Evolutionary conservation across 495 filamentous ascomycete species (phyloP).

Genomic region (Penicillium verhagenii): DNA sequence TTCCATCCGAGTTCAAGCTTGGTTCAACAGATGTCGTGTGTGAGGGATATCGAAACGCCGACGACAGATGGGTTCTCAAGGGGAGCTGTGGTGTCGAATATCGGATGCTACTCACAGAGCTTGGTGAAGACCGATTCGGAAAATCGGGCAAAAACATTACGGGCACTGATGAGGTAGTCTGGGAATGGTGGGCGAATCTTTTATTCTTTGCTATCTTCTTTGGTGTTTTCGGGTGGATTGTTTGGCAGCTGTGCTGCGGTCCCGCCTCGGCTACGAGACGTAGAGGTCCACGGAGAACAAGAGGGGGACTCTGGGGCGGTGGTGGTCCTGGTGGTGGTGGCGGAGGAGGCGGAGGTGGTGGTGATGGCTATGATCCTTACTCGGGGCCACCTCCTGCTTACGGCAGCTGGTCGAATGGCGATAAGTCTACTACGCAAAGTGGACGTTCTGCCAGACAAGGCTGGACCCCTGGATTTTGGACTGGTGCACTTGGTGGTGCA

Average conservation of each 20-base stretch:
- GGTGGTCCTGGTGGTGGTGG: constrained; percentile 51
- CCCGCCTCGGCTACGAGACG: constrained; percentile 14
- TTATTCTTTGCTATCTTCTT: constrained; percentile 53
- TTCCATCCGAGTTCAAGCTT: constrained; percentile 84
- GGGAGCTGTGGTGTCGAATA: constrained; percentile 96
- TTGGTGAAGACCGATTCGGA: constrained; percentile 72
- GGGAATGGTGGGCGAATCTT: constrained; percentile 24
- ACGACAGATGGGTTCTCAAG: constrained; percentile 81
- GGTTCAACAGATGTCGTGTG: constrained; percentile 89
- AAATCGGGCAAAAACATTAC: constrained; percentile 1
- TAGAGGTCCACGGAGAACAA: constrained; percentile 1
- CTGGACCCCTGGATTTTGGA: constrained; percentile 90
- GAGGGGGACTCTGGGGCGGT: constrained; percentile 42
- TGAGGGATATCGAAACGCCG: constrained; percentile 75
- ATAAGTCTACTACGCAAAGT: constrained; percentile 27
- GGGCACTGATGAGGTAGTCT: neutral
- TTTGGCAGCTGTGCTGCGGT: constrained; percentile 17
- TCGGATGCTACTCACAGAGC: constrained; percentile 72
- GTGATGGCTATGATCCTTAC: constrained; percentile 47
- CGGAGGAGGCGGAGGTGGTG: constrained; percentile 49
- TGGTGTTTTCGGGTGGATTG: constrained; percentile 35
- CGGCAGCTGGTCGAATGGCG: constrained; percentile 50
- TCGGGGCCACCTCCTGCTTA: constrained; percentile 63
- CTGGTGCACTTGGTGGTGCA: constrained; percentile 67
- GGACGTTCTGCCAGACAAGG: constrained; percentile 37